A percentile compares a stretch with the other conserved stretches of the same genome.
Conservation (phyloP, 2,329 filamentous ascomycete genomes). For the Exophiala aquamarina region DNA sequence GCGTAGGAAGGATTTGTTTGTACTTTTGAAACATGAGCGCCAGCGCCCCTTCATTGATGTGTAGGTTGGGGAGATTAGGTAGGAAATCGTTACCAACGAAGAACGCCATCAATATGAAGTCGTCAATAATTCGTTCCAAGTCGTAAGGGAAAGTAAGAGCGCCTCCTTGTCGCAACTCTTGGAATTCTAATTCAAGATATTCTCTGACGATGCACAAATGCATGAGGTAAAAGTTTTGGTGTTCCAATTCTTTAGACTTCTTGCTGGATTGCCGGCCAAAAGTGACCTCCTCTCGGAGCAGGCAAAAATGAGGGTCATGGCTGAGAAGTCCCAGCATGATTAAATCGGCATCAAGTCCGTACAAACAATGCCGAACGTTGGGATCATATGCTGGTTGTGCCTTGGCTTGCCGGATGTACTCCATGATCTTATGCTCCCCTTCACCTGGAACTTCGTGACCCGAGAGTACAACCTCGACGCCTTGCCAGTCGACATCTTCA, state of each 20-base stretch:
- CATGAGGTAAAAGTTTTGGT: conserved; percentile 97
- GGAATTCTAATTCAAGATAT: conserved; percentile 95
- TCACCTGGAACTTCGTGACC: conserved; percentile 98
- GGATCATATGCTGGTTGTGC: conserved; percentile 89
- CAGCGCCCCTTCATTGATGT: conserved; percentile 97
- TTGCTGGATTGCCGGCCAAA: conserved; percentile 85
- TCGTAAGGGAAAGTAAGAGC: conserved; percentile 77
- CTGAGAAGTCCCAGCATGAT: conserved; percentile 98
- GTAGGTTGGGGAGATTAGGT: conserved; percentile 90
- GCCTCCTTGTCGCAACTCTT: conserved; percentile 77
- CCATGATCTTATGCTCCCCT: conserved; percentile 99
- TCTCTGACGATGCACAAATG: conserved; percentile 97
- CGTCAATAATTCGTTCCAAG: conserved; percentile 94
- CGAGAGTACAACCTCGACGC: conserved; percentile 91
- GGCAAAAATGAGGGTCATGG: conserved; percentile 96
- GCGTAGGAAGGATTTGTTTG: conserved; percentile 81
- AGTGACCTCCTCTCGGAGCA: conserved; percentile 94
- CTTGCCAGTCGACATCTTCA: conserved; percentile 96
- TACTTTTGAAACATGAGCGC: conserved; percentile 98
- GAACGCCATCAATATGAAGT: conserved; percentile 99
- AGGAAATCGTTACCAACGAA: conserved; percentile 99
- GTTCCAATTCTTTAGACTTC: conserved; percentile 94
- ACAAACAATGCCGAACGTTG: conserved; percentile 93
- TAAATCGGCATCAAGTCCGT: conserved; percentile 93
- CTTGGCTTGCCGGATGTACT: conserved; percentile 97